Evolutionary conservation across 2,329 filamentous ascomycete genomes (phyloP).

Genomic region (Epichloe brachyelytri): DNA sequence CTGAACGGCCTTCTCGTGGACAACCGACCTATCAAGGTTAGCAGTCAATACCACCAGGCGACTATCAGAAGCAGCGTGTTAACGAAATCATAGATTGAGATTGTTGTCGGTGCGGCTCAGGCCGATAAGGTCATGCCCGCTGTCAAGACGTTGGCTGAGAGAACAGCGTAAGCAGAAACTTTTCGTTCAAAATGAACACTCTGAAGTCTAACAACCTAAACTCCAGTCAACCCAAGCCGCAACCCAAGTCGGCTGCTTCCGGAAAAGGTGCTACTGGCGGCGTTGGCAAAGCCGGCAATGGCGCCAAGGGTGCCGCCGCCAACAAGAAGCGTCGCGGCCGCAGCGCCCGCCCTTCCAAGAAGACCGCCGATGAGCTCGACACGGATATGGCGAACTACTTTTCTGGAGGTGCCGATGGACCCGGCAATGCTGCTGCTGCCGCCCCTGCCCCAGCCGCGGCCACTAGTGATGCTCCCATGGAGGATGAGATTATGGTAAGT

Average conservation of each 20-base stretch:
- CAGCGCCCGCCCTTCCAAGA: constrained; percentile 57
- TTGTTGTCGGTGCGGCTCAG: constrained; percentile 68
- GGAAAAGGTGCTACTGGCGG: constrained; percentile 39
- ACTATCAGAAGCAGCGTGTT: constrained; percentile 7
- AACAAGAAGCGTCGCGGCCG: constrained; percentile 43
- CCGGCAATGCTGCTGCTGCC: constrained; percentile 33
- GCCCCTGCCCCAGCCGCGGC: constrained; percentile 27
- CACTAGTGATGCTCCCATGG: constrained; percentile 49
- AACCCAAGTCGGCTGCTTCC: constrained; percentile 70
- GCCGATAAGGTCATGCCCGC: constrained; percentile 54
- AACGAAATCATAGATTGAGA: constrained; percentile 56
- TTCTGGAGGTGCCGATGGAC: constrained; percentile 33
- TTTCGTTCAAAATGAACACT: background rate
- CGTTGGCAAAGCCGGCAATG: constrained; percentile 25
- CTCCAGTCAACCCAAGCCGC: constrained; percentile 23
- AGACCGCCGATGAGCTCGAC: constrained; percentile 91
- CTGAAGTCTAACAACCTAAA: constrained; percentile 1
- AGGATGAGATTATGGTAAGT: constrained; percentile 46
- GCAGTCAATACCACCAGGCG: background rate
- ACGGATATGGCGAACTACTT: constrained; percentile 98
- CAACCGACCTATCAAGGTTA: constrained; percentile 76
- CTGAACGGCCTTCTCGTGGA: constrained; percentile 88
- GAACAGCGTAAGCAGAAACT: constrained; percentile 48
- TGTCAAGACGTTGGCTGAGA: constrained; percentile 65
- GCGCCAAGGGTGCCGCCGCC: constrained; percentile 32